Evolutionary conservation across 352 stramenopile genomes (phyloP).

Genomic region (Globisporangium sylvaticum): DNA sequence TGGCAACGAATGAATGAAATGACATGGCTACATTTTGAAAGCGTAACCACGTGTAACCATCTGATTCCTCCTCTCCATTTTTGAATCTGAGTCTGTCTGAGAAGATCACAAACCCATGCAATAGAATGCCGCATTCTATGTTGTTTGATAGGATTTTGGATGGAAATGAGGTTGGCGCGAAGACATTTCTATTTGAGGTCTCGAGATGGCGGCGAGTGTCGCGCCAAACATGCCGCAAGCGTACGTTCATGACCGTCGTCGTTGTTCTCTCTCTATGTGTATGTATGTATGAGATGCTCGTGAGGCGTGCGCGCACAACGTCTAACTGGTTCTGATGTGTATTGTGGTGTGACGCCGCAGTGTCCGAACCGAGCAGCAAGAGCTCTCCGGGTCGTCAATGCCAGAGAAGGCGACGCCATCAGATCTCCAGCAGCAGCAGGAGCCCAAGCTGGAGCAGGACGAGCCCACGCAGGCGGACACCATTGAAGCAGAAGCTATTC

Average conservation of each 20-base stretch:
- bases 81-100: background rate
- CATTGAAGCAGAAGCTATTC: background rate
- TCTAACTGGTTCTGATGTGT: background rate
- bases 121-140: background rate
- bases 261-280: background rate
- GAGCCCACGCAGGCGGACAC: background rate
- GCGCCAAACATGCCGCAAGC: conserved; percentile 19
- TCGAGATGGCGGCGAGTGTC: conserved; percentile 30
- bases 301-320: background rate
- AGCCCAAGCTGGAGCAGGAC: background rate
- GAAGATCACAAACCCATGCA: background rate
- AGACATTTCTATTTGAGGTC: background rate
- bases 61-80: background rate
- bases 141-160: background rate
- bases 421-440: background rate
- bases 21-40: background rate
- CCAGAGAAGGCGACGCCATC: background rate
- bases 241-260: conserved; percentile 5
- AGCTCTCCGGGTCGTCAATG: background rate
- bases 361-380: background rate
- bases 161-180: background rate
- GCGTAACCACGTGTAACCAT: background rate
- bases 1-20: background rate
- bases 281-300: background rate
- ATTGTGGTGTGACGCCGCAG: background rate